These are phyloP conservation scores for Fusarium coicis DNA, from an alignment of 2,329 filamentous ascomycete genomes.

Conservation along the genomic window DNA sequence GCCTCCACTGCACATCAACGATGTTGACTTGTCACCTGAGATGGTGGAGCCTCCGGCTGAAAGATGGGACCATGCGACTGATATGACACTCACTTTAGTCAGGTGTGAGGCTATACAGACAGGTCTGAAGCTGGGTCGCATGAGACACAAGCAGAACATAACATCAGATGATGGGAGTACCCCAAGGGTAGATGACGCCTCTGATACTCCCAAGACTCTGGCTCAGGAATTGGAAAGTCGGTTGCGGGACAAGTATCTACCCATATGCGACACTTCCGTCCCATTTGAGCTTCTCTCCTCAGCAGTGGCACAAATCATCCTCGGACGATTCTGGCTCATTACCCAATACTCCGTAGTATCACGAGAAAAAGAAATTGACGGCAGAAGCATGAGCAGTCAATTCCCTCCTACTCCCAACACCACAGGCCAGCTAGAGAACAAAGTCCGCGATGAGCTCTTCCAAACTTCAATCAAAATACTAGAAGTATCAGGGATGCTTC, in stretches of 20 bases:
- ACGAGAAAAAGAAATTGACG: neutral
- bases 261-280: neutral
- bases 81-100: neutral
- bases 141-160: neutral
- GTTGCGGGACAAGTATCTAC: neutral
- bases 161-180: rapidly evolving
- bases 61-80: neutral
- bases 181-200: neutral
- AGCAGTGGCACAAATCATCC: neutral
- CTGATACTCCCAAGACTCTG: neutral
- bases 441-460: neutral
- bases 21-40: neutral
- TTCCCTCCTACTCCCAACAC: neutral
- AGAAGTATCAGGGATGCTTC: neutral
- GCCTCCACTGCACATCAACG: neutral
- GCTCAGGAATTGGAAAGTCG: neutral
- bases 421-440: neutral
- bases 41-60: neutral
- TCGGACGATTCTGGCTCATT: neutral
- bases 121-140: neutral
- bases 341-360: neutral
- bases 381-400: rapidly evolving
- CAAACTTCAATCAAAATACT: neutral
- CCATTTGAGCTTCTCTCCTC: neutral
- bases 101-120: neutral